A percentile compares a stretch with the other conserved stretches of the same genome.
These are phyloP conservation scores for Rhizopus delemar DNA, from an alignment of 371 early-diverging fungal genomes.

Conservation along the genomic window DNA sequence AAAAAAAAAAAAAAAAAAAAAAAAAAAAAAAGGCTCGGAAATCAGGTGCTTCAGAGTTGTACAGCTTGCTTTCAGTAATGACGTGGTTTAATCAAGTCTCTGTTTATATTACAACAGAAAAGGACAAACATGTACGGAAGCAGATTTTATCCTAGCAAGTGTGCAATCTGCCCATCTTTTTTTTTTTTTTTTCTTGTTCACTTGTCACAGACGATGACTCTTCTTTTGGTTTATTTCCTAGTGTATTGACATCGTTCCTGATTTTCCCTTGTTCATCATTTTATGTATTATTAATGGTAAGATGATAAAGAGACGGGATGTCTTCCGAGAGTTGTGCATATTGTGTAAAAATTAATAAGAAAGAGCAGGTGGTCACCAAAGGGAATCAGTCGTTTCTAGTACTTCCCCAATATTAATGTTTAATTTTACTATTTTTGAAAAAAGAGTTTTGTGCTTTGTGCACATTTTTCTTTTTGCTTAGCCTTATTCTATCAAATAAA, in stretches of 20 bases:
- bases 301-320: neutral
- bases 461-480: neutral
- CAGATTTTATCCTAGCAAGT: constrained; percentile 25
- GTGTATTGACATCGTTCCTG: constrained; percentile 1
- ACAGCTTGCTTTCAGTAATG: constrained; percentile 29
- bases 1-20: constrained; percentile 9
- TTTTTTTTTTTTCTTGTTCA: neutral
- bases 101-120: neutral
- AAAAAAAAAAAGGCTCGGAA: constrained; percentile 1
- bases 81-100: constrained; percentile 17
- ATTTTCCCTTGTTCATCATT: neutral
- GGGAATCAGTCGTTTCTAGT: neutral
- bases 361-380: neutral
- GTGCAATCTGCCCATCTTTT: neutral
- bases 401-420: neutral
- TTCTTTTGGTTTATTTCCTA: neutral
- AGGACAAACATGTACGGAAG: neutral
- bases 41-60: constrained; percentile 21
- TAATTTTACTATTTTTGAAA: constrained; percentile 5
- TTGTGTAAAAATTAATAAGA: neutral
- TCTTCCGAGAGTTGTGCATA: constrained; percentile 3
- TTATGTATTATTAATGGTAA: neutral
- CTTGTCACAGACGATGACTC: too few relatives aligned
- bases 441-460: neutral
- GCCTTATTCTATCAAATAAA: neutral